Percentiles rank a stretch among this genome's conserved stretches.
Conservation (phyloP, 2,329 filamentous ascomycete species). For the Dothideomycetes sp. region DNA sequence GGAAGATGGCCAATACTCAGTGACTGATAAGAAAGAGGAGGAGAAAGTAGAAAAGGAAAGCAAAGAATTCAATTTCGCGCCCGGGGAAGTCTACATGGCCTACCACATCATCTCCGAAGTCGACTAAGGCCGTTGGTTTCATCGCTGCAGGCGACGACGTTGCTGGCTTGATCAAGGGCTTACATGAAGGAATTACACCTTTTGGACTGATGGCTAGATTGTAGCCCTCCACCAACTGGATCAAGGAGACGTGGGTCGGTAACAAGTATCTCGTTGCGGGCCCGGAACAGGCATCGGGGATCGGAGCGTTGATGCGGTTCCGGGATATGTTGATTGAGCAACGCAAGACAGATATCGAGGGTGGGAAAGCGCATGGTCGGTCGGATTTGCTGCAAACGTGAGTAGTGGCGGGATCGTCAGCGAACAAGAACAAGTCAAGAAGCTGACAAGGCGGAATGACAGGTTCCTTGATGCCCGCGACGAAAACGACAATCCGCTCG, state of each 20-base stretch:
- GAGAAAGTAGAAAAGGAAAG: too few species aligned
- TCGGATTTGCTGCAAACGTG: slow-evolving; percentile 43
- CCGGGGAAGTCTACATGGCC: slow-evolving; percentile 45
- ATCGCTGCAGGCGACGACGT: slow-evolving; percentile 42
- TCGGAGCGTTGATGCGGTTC: slow-evolving; percentile 47
- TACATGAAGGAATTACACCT: slow-evolving; percentile 41
- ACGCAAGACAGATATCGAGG: slow-evolving; percentile 36
- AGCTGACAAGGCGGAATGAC: slow-evolving; percentile 25
- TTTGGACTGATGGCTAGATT: slow-evolving; percentile 43
- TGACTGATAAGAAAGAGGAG: too few species aligned
- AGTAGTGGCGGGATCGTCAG: slow-evolving; percentile 21
- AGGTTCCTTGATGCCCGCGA: slow-evolving; percentile 26
- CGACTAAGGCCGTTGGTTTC: slow-evolving; percentile 49
- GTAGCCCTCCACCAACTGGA: slow-evolving; percentile 43
- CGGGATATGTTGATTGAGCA: slow-evolving; percentile 42
- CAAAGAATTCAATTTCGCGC: slow-evolving; percentile 42
- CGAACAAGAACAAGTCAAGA: slow-evolving; percentile 25
- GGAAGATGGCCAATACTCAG: too few species aligned
- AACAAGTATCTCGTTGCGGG: slow-evolving; percentile 42
- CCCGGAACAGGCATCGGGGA: slow-evolving; percentile 42
- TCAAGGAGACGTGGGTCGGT: slow-evolving; percentile 41
- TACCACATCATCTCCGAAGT: slow-evolving; percentile 49
- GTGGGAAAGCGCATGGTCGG: slow-evolving; percentile 28
- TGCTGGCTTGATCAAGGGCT: slow-evolving; percentile 41
- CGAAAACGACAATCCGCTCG: slow-evolving; percentile 31